Percentiles rank a stretch among this genome's conserved stretches.
These are phyloP conservation scores for Linnemannia hyalina DNA, from an alignment of 192 early-diverging fungal species.

Conservation along the genomic window DNA sequence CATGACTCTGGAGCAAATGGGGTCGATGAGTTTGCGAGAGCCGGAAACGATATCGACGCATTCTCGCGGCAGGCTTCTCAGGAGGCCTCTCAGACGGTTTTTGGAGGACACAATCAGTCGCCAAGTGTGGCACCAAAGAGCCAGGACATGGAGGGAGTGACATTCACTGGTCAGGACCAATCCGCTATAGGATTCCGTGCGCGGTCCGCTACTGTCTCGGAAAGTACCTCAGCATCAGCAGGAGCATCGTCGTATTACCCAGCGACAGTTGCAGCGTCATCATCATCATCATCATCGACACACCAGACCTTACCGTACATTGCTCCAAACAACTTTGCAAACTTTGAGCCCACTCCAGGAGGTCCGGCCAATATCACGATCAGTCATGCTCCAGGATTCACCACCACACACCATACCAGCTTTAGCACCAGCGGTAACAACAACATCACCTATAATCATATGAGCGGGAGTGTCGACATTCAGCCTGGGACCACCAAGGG, in stretches of 20 bases:
- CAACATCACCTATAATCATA: conserved; percentile 53
- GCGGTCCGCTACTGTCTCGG: conserved; percentile 1
- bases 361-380: conserved; percentile 14
- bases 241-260: neutral
- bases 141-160: conserved; percentile 35
- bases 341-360: neutral
- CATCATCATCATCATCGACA: neutral
- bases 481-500: conserved; percentile 24
- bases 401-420: conserved; percentile 7
- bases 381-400: conserved; percentile 14
- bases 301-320: neutral
- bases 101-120: neutral
- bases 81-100: neutral
- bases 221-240: neutral
- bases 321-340: neutral
- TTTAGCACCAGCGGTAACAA: conserved; percentile 1
- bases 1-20: neutral
- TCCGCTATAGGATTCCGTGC: neutral
- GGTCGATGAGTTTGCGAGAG: neutral
- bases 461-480: conserved; percentile 49
- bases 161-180: neutral
- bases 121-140: neutral
- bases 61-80: conserved; percentile 6
- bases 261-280: neutral
- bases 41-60: neutral